Percentiles rank a stretch among this genome's conserved stretches.
Conservation (phyloP, 805 yeast species). For the Peterozyma toletana region DNA sequence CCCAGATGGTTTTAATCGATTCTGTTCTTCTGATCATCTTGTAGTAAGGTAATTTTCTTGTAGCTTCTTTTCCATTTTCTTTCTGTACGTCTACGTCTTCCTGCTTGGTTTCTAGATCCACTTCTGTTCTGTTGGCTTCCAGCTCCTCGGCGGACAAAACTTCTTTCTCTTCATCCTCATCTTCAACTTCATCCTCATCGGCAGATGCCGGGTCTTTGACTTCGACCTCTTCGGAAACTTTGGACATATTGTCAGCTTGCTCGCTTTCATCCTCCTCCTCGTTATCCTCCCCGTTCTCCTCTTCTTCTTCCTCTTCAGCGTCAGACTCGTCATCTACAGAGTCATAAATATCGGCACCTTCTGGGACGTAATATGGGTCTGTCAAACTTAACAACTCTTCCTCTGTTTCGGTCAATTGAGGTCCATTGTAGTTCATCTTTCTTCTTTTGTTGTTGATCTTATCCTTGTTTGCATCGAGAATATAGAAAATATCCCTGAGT, state of each 20-base stretch:
- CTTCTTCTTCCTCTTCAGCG: background rate
- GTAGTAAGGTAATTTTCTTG: constrained; percentile 2
- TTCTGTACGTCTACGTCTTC: too few species aligned
- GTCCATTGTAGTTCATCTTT: too few species aligned
- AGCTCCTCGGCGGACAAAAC: background rate
- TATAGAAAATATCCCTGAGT: too few species aligned
- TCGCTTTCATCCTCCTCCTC: background rate
- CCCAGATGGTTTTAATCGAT: constrained; percentile 5
- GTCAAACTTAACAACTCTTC: constrained; percentile 7
- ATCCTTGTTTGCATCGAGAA: too few species aligned
- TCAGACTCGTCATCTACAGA: background rate
- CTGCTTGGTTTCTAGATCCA: background rate
- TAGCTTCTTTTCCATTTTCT: too few species aligned
- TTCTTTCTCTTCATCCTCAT: background rate
- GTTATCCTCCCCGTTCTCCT: background rate
- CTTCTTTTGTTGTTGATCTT: too few species aligned
- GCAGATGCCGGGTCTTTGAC: background rate
- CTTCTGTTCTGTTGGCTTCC: background rate
- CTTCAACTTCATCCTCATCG: background rate
- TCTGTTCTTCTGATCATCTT: constrained; percentile 6
- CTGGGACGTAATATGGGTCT: constrained; percentile 6
- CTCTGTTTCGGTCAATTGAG: constrained; percentile 4
- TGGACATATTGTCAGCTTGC: background rate
- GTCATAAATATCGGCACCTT: background rate
- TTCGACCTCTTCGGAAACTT: background rate